Percentiles rank a stretch among this genome's conserved stretches.
Evolutionary conservation across 169 alveolate species (phyloP).

Genomic region (Plasmodium yoelii): DNA sequence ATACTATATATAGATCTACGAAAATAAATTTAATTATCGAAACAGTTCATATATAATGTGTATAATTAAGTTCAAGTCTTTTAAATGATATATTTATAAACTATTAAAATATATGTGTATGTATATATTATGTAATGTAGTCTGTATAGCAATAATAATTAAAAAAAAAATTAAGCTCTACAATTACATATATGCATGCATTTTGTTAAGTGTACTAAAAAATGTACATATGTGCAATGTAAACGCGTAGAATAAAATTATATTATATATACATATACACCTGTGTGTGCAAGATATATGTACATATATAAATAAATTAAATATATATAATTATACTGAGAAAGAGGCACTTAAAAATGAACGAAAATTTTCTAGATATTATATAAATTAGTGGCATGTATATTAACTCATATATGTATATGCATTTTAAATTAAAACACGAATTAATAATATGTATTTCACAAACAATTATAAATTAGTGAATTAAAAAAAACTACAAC

Average conservation of each 20-base stretch:
- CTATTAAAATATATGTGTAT: no score
- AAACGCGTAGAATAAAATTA: not conserved
- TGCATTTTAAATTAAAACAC: not conserved
- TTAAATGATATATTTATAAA: no score
- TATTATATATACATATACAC: slow-evolving; percentile 9
- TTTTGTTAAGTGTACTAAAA: not conserved
- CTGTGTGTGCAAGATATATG: not conserved
- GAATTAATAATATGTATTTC: slow-evolving; percentile 1
- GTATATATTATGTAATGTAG: no score
- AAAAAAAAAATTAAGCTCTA: not conserved
- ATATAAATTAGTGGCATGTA: slow-evolving; percentile 7
- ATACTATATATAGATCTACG: no score
- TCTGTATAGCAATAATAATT: not conserved
- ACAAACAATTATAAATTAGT: slow-evolving; percentile 57
- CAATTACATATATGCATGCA: not conserved
- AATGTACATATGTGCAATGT: not conserved
- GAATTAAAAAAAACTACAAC: slow-evolving; percentile 5
- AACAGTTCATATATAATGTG: no score
- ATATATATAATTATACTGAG: slow-evolving; percentile 14
- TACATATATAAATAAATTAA: slow-evolving; percentile 6
- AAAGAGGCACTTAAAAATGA: slow-evolving; percentile 29
- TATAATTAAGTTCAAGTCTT: no score
- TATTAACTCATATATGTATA: not conserved
- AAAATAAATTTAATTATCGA: no score
- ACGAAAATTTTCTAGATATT: slow-evolving; percentile 1